Percentiles rank a stretch among this genome's conserved stretches.
phyloP scores from a whole-genome alignment of 2,329 filamentous ascomycete species.

The Macrophomina tecta region DNA sequence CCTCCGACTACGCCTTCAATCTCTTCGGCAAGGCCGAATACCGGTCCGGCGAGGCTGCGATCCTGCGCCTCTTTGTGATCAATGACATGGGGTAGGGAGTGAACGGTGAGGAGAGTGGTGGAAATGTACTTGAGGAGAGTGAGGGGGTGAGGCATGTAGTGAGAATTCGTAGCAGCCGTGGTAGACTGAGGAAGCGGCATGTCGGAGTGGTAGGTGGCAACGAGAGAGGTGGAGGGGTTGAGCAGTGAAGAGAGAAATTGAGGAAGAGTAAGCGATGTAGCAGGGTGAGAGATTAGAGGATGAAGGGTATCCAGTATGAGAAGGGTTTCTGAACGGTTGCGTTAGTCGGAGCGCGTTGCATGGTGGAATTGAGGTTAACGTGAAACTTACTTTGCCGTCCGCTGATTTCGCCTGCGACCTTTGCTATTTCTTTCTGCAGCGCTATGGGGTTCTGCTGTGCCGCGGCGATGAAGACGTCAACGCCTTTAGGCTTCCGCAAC shows the following conservation, averaged over 20 bases:
- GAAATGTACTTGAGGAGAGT: conserved; percentile 80
- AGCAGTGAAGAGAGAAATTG: conserved; percentile 74
- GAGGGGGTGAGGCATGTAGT: conserved; percentile 59
- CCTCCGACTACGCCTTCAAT: conserved; percentile 80
- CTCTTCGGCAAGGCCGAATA: conserved; percentile 78
- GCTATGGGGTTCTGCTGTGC: conserved; percentile 63
- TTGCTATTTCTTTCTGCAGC: conserved; percentile 66
- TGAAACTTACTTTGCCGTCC: conserved; percentile 15
- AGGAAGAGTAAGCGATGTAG: conserved; percentile 60
- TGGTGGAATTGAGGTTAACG: background rate
- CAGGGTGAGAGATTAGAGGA: conserved; percentile 61
- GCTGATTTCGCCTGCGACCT: conserved; percentile 30
- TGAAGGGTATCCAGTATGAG: conserved; percentile 83
- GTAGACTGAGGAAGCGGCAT: conserved; percentile 61
- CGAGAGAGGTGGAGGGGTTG: conserved; percentile 70
- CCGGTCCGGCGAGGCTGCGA: conserved; percentile 75
- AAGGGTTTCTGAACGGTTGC: conserved; percentile 65
- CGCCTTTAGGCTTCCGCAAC: conserved; percentile 66
- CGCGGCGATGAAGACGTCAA: conserved; percentile 71
- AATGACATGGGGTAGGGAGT: conserved; percentile 76
- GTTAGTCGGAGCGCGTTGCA: background rate
- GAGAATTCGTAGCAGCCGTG: conserved; percentile 22
- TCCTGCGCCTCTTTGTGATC: conserved; percentile 76
- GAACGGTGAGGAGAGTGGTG: conserved; percentile 80
- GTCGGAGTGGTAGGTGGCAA: conserved; percentile 84